Evolutionary conservation across 306 rosid species (phyloP), one percentile per base, ranked within the genome.

Genomic region (Rubus parviflorus): DNA sequence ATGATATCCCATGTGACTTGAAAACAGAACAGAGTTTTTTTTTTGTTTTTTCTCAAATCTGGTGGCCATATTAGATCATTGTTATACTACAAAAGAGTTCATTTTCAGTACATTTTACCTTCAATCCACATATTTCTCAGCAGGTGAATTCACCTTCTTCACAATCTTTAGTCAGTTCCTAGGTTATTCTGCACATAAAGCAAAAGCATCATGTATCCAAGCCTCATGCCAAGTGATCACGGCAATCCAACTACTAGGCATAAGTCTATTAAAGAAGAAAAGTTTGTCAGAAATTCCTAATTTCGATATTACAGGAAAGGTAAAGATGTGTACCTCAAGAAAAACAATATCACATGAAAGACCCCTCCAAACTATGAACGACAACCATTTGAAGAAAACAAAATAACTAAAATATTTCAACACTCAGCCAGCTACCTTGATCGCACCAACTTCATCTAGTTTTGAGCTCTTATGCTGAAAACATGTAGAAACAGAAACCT

Each of bases 381-480:
- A 92, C 83, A 84, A 88, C 86, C 90, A 87, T 81, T 73, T 83
- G 86, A 86, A 85, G 91, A 85, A 82, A 90, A 87, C 75, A 85
- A 84, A 82, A 76, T 76, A 87, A 82, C 85, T 79, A 84, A 74
- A 75, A 78, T 75, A 77, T 40, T 81, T 75, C 86, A 77, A 75
- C 85, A 82, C 79, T 86, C 86, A 91, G 82, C 97, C 99, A 5
- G 93, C 97, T 80, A 96, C 93, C 88, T 79, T 92, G 61, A 92
- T 91, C 61, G 87, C 90, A 77, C 96, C 98, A 85, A 91, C 75
- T 82, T 96, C 97, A 81, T 91, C 97, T 41, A 91, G 86, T 86
- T 87, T 96, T 80, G 99, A 86, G 86, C 92, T 83, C 89, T 87
- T 96, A 73, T 96, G 97, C 99, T 95, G 94, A 87, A 79, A 79